These are phyloP conservation scores for Nothopassalora personata DNA, from an alignment of 2,329 filamentous ascomycete species.

Conservation along the genomic window DNA sequence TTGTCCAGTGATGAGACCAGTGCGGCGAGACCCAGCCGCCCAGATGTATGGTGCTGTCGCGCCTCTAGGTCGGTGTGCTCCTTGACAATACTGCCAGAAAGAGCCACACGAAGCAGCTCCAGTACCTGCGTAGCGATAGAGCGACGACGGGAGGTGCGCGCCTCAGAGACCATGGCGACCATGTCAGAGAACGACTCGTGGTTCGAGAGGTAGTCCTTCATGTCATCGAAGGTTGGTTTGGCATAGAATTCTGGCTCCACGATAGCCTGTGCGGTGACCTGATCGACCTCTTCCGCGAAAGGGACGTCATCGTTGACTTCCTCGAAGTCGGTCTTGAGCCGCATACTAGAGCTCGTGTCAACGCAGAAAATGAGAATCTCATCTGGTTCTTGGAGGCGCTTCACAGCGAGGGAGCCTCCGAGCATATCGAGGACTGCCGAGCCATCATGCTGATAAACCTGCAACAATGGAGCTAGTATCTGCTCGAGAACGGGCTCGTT, in stretches of 20 bases:
- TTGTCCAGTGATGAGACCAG: conserved; percentile 4
- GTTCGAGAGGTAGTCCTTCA: conserved; percentile 23
- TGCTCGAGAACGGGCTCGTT: conserved; percentile 35
- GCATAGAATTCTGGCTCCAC: conserved; percentile 12
- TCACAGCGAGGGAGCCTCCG: conserved; percentile 24
- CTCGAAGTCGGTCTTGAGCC: conserved; percentile 25
- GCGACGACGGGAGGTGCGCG: not conserved
- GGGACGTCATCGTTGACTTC: conserved; percentile 25
- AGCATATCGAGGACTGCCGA: conserved; percentile 34
- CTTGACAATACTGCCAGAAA: conserved; percentile 9
- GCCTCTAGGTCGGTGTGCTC: conserved; percentile 12
- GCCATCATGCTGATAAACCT: conserved; percentile 29
- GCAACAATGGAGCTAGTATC: conserved; percentile 32
- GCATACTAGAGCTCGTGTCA: conserved; percentile 34
- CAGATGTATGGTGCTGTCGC: not conserved
- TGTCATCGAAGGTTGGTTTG: conserved; percentile 18
- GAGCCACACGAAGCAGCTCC: conserved; percentile 18
- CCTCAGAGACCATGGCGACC: conserved; percentile 22
- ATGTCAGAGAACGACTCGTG: conserved; percentile 31
- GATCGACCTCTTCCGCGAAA: conserved; percentile 1
- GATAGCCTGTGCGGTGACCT: conserved; percentile 4
- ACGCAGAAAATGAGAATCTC: conserved; percentile 35
- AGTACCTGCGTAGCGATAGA: conserved; percentile 12
- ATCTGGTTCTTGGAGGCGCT: conserved; percentile 29
- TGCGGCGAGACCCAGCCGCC: not conserved